phyloP scores from a whole-genome alignment of 2,329 filamentous ascomycete species.

The Cordyceps militaris region DNA sequence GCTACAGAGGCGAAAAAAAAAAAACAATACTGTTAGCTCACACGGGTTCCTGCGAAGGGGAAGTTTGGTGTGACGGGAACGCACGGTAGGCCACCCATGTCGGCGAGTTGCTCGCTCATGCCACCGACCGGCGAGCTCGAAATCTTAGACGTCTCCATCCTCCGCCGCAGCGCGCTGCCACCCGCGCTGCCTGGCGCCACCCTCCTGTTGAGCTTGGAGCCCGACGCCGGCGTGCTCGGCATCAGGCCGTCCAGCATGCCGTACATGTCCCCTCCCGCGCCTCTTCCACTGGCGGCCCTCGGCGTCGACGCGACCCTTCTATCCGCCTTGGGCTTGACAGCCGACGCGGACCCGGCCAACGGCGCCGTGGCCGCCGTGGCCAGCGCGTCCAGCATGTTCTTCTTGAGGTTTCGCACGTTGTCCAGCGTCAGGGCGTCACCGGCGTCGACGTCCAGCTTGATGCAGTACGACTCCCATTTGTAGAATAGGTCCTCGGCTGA shows the following conservation, averaged over 20 bases:
- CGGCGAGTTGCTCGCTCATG: slow-evolving; percentile 28
- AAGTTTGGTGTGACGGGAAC: slow-evolving; percentile 15
- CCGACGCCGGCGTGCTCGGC: slow-evolving; percentile 51
- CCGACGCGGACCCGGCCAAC: slow-evolving; percentile 37
- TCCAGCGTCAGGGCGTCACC: slow-evolving; percentile 60
- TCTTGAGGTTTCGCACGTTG: slow-evolving; percentile 71
- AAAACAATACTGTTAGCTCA: neutral
- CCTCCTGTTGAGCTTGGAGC: slow-evolving; percentile 34
- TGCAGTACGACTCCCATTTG: slow-evolving; percentile 98
- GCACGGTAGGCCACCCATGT: slow-evolving; percentile 24
- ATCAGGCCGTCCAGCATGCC: slow-evolving; percentile 72
- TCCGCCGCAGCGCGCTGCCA: slow-evolving; percentile 27
- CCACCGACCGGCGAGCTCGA: slow-evolving; percentile 28
- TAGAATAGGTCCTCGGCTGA: slow-evolving; percentile 83
- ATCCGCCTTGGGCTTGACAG: slow-evolving; percentile 38
- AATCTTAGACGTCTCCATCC: slow-evolving; percentile 23
- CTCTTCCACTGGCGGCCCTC: slow-evolving; percentile 50
- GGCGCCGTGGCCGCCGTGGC: slow-evolving; percentile 62
- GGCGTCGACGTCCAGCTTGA: slow-evolving; percentile 84
- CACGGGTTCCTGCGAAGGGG: neutral
- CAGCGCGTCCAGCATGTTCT: slow-evolving; percentile 74
- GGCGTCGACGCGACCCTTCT: slow-evolving; percentile 56
- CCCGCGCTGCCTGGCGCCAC: slow-evolving; percentile 17
- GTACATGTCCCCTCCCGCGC: slow-evolving; percentile 61
- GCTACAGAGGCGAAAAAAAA: slow-evolving; percentile 11